Evolutionary conservation across 2,329 filamentous ascomycete genomes (phyloP), one percentile per base, ranked within the genome.

Genomic region (Fonsecaea erecta): DNA sequence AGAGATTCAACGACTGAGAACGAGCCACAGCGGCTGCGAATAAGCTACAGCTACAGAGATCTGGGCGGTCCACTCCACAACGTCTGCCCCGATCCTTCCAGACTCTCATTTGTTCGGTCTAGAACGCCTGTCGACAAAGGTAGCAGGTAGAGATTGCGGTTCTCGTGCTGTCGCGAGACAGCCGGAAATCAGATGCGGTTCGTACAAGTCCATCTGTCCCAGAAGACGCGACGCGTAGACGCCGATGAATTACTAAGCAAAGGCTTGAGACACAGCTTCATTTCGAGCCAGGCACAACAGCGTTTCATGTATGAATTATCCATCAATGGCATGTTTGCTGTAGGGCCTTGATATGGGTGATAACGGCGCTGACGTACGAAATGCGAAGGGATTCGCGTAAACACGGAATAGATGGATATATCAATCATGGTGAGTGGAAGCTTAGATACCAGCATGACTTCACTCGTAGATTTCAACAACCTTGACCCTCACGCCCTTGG

Each of bases 401-500:
- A 32, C 9, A 32, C 4, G 4, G 30, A 9, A 32, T 4, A 32
- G 30, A 32, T 4, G 9, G 30, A 32, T 4, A 24, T 11, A 24
- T 24, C 11, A 24, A n/a, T n/a, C n/a, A n/a, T n/a, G n/a, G n/a
- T n/a, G n/a, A n/a, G n/a, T n/a, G n/a, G n/a, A n/a, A n/a, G n/a
- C n/a, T n/a, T 18, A 48, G 9, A 8, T 18, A 24, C 18, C 6
- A 24, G 1, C 43, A 48, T 48, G 16, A 24, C 4, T 26, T 58
- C 55, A 58, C 6, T 28, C 28, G 26, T 30, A 46, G 8, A 58
- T 12, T 14, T 46, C 55, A 7, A 58, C 35, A 30, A 53, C 54
- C 54, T 43, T 58, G 8, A 59, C 61, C 12, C 54, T 32, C 32
- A 74, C 64, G 16, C 73, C 73, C 55, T 73, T 71, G 2, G 69